Evolutionary conservation across 148 eudicot genomes (phyloP), one percentile per base, ranked within the genome.

Genomic region (Spergularia marina): DNA sequence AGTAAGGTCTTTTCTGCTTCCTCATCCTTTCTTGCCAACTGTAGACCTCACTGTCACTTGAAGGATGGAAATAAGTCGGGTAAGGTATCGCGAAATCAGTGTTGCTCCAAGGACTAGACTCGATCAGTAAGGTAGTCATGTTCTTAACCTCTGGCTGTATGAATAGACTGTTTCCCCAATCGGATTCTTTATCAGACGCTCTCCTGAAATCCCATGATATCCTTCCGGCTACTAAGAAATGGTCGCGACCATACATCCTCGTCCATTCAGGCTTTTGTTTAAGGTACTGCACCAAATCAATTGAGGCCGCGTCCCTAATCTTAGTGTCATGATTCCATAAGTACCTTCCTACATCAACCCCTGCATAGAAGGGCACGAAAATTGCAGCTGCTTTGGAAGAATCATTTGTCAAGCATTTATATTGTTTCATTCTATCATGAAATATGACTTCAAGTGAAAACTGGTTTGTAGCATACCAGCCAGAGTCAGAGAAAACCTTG

Each of bases 131-230:
- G 52, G 83, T 82, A 0, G 92, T 89, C 81, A 86, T 79, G 83
- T 93, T 93, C 70, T 83, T 78, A 0, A 85, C 73, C 74, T 91
- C 94, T 0, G 91, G 91, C 60, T 88, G 14, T 15, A 73, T 5
- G 83, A 93, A 85, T 13, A 91, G 74, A 70, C 79, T 70, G 73
- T 84, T 89, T 0, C 98, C 97, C 98, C 97, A 91, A 12, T 74
- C 87, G 0, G 76, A 68, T 1, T 65, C 78, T 1, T 84, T 76
- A 10, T 88, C 83, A 0, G 63, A 10, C 0, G 0, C 60, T 71
- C 98, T 70, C 20, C 97, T 81, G 51, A 93, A 91, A 83, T 91
- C 98, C 98, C 98, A 91, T 11, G 97, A 82, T 2, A 91, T 88
- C 57, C 97, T 71, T 8, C 98, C 98, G 0, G 91, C 85, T 0